These are phyloP conservation scores for Ophiosphaerella korrae DNA, from an alignment of 2,329 filamentous ascomycete genomes.

Conservation along the genomic window DNA sequence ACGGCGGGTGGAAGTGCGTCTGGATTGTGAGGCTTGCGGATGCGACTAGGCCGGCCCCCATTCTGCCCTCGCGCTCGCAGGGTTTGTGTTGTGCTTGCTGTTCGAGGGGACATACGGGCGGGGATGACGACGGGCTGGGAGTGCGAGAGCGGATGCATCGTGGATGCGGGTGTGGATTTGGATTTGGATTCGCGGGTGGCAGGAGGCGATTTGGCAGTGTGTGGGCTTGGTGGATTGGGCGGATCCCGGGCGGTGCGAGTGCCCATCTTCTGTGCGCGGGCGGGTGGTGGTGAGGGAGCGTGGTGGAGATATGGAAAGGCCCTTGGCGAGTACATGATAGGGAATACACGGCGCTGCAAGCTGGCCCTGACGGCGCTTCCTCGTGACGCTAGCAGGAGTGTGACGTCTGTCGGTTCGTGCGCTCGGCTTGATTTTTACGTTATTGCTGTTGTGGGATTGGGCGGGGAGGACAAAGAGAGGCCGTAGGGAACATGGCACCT, in stretches of 20 bases:
- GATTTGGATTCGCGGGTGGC: constrained; percentile 10
- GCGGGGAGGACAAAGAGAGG: constrained; percentile 25
- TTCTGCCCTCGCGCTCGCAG: constrained; percentile 40
- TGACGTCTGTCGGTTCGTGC: constrained; percentile 34
- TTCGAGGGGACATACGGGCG: constrained; percentile 37
- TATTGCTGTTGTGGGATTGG: constrained; percentile 45
- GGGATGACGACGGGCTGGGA: constrained; percentile 52
- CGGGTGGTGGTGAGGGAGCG: constrained; percentile 41
- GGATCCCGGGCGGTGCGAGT: constrained; percentile 25
- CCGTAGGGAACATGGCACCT: constrained; percentile 32
- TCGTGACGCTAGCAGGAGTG: constrained; percentile 32
- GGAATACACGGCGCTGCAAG: constrained; percentile 10
- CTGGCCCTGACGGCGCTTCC: constrained; percentile 27
- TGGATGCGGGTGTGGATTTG: constrained; percentile 12
- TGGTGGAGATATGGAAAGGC: constrained; percentile 50
- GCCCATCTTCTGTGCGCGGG: constrained; percentile 40
- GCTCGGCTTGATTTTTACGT: constrained; percentile 38
- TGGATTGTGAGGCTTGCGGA: constrained; percentile 44
- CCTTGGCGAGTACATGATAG: constrained; percentile 53
- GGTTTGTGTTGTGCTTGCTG: constrained; percentile 37
- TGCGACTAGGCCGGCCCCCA: constrained; percentile 32
- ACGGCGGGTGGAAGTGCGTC: constrained; percentile 60
- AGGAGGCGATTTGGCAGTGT: constrained; percentile 15
- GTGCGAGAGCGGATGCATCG: constrained; percentile 37
- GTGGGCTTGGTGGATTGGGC: constrained; percentile 21